Evolutionary conservation across 2,329 filamentous ascomycete genomes (phyloP).

Genomic region (Aspergillus transmontanensis): DNA sequence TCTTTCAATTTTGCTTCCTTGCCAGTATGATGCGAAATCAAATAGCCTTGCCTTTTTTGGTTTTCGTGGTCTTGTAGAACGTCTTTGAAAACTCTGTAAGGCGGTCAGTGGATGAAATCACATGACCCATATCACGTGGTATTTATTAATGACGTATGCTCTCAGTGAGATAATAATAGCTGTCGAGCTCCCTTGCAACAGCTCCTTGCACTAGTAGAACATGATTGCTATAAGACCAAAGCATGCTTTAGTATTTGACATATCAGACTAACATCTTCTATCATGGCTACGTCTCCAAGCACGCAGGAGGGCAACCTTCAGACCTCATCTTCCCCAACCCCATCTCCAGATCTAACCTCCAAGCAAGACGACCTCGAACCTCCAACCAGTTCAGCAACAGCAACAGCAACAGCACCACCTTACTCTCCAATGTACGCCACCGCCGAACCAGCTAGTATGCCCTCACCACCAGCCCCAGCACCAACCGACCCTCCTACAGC

Average conservation of each 20-base stretch:
- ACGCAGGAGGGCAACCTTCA: not conserved
- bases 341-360: not conserved
- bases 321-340: constrained; percentile 1
- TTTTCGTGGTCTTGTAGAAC: not conserved
- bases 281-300: constrained; percentile 9
- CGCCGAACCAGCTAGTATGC: constrained; percentile 16
- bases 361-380: not conserved
- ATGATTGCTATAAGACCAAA: not conserved
- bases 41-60: not conserved
- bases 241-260: not conserved
- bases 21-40: constrained; percentile 11
- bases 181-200: not conserved
- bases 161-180: not conserved
- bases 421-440: constrained; percentile 35
- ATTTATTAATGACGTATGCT: not conserved
- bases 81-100: not conserved
- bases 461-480: constrained; percentile 14
- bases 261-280: not conserved
- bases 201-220: not conserved
- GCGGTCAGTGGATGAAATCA: not conserved
- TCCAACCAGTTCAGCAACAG: constrained; percentile 18
- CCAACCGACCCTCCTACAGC: constrained; percentile 23
- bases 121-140: not conserved
- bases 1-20: constrained; percentile 28
- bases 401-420: constrained; percentile 32